phyloP scores from a whole-genome alignment of 2,329 filamentous ascomycete genomes.

The Exophiala phaeomuriformis region DNA sequence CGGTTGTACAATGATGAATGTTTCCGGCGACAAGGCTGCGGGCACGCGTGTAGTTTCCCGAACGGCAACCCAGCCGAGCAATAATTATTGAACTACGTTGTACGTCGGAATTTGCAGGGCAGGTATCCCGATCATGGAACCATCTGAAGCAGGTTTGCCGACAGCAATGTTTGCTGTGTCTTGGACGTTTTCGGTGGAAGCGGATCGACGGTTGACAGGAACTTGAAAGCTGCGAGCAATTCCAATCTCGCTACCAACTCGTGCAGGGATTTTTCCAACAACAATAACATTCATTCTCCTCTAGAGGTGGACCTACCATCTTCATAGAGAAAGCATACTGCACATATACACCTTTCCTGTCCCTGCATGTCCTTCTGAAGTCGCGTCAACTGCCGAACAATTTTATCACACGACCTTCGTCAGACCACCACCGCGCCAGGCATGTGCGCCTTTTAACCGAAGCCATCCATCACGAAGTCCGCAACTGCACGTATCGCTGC shows the following conservation, averaged over 20 bases:
- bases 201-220: neutral
- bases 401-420: constrained; percentile 8
- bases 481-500: neutral
- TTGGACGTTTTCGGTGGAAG: neutral
- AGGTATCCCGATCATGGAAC: too few species aligned
- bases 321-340: neutral
- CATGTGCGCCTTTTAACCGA: constrained; percentile 9
- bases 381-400: neutral
- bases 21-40: neutral
- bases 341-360: neutral
- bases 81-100: too few species aligned
- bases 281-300: neutral
- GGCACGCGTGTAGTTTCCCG: neutral
- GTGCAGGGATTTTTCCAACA: neutral
- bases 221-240: neutral
- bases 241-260: neutral
- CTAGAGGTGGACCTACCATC: neutral
- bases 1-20: too few species aligned
- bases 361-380: neutral
- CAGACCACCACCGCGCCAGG: constrained; percentile 8
- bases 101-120: too few species aligned
- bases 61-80: neutral
- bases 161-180: neutral
- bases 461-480: neutral
- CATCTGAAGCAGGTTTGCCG: constrained; percentile 3